Evolutionary conservation across 352 stramenopile genomes (phyloP).

Genomic region (Globisporangium nodosum): DNA sequence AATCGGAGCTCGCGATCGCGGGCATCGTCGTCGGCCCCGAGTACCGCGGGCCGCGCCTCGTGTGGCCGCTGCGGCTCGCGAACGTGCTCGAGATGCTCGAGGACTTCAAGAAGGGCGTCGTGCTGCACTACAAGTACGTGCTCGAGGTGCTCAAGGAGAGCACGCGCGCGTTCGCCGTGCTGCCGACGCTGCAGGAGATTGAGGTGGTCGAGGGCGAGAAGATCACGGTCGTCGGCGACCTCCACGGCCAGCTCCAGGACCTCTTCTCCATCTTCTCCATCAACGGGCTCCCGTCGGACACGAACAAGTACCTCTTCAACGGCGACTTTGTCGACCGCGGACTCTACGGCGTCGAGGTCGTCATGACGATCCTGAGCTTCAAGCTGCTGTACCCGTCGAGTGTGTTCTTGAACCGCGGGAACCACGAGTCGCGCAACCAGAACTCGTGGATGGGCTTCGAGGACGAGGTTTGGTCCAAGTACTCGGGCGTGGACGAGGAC

Average conservation of each 20-base stretch:
- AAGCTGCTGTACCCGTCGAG: slow-evolving; percentile 75
- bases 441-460: slow-evolving; percentile 94
- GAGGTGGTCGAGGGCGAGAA: slow-evolving; percentile 78
- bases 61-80: slow-evolving; percentile 79
- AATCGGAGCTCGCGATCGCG: slow-evolving; percentile 50
- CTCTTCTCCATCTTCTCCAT: slow-evolving; percentile 94
- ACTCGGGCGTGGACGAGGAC: slow-evolving; percentile 57
- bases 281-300: slow-evolving; percentile 82
- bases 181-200: slow-evolving; percentile 88
- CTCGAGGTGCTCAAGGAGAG: slow-evolving; percentile 75
- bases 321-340: slow-evolving; percentile 95
- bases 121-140: slow-evolving; percentile 91
- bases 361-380: slow-evolving; percentile 76
- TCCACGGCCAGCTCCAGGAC: slow-evolving; percentile 94
- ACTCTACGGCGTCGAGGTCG: slow-evolving; percentile 81
- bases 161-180: slow-evolving; percentile 48
- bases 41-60: slow-evolving; percentile 74
- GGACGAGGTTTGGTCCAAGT: slow-evolving; percentile 84
- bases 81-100: slow-evolving; percentile 88
- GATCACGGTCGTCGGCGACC: slow-evolving; percentile 91
- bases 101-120: slow-evolving; percentile 84
- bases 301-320: slow-evolving; percentile 97
- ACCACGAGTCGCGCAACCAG: slow-evolving; percentile 94
- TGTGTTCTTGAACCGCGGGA: slow-evolving; percentile 92
- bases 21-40: slow-evolving; percentile 45